Base-by-base conservation (phyloP, 2,329 filamentous ascomycete genomes). In the Fusarium chuoi region DNA sequence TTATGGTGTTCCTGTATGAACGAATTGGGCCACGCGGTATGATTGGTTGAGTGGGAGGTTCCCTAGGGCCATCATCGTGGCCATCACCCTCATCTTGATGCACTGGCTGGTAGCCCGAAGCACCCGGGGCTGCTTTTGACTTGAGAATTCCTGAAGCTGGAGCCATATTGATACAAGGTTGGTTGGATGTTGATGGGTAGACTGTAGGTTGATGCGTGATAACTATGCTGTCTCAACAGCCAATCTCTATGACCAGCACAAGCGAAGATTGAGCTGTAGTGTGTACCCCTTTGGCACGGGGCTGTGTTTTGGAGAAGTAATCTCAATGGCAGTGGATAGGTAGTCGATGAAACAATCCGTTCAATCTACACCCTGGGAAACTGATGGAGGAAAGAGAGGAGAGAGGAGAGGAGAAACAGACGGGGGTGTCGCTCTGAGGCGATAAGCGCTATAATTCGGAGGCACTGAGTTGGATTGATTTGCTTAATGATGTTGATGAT, bases 41-140 rank as follows among this genome's bases (percentile, higher is more conserved):
- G 48, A 74, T 38, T 38, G 74, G 67, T 49, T 70, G 54, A 36
- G 61, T 28, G 42, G 59, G 54, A 71, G 65, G 57, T 46, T 71
- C 60, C 28, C 72, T 73, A 51, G 72, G 62, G 24, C 67, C 67
- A 55, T 65, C 62, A 33, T 78, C 65, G 26, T 71, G 60, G 30
- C 63, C 61, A 59, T 79, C 71, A 45, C 70, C 73, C 26, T 82
- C 81, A 55, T 82, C 80, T 63, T 83, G 81, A 65, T 82, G 72
- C 28, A 83, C 79, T 17, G 78, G 77, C 55, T 80, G 78, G 55
- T 84, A 83, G 64, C 77, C 78, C 13, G 76, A 75, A 28, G 66
- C 51, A 57, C 76, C 78, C 9, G 75, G 73, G 18, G 65, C 55
- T 39, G 49, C 59, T 44, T 62, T 65, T 36, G 62, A 55, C 52